Evolutionary conservation across 108 stramenopile species (phyloP), one percentile per base, ranked within the genome.

Genomic region (Cylindrotheca fusiformis): DNA sequence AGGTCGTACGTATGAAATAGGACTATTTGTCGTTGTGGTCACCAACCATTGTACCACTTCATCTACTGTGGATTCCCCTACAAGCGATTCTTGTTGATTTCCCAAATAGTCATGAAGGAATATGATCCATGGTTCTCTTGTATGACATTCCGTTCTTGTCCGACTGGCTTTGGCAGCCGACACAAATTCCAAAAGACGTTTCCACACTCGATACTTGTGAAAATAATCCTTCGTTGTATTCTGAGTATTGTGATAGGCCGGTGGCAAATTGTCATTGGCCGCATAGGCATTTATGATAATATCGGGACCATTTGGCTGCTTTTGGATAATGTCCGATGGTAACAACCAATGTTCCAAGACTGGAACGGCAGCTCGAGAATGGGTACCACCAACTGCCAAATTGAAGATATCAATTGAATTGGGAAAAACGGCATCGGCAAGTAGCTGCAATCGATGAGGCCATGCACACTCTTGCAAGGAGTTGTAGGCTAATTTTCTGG

Each of bases 91-190:
- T 52, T 88, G 82, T 53, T 84, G 83, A 63, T 85, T 85, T 1
- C 87, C 87, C 10, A 83, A 29, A 60, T 85, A 83, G 52, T 88
- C 87, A 54, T 88, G 77, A 3, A 85, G 28, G 49, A 78, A 88
- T n/a, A 85, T 10, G 12, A 88, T 19, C 44, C 84, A 28, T 10
- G 87, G 87, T 14, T 72, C 74, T 6, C 1, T 6, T 41, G 36
- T 10, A 6, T 41, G 36, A 6, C 14, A 14, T 14, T 41, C 10
- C 6, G 10, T 41, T 6, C 14, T 41, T 24, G 20, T 21, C 14
- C 49, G 24, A 44, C 5, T 27, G 27, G 14, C 41, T 52, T 20
- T n/a, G n/a, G 52, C 63, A 24, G 46, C 63, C 25, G 48, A 33
- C 4, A 63, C 52, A 63, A 63, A 63, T n/a, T 63, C 26, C 19